Evolutionary conservation across 352 stramenopile species (phyloP), one percentile per base, ranked within the genome.

Genomic region (Blastocystis sp.): DNA sequence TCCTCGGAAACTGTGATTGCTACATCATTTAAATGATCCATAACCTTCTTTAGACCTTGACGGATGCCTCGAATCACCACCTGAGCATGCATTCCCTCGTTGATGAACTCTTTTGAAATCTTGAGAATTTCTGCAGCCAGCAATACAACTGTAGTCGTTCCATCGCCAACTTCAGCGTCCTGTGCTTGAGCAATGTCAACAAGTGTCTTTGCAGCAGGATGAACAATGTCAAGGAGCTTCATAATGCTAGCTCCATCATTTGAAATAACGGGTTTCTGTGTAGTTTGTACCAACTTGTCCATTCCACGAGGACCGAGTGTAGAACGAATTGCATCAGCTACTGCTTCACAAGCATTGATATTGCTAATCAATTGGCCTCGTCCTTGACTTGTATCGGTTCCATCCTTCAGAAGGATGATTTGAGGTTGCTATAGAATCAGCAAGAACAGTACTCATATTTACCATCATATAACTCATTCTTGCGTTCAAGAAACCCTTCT

Each of bases 201-300:
- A 27, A 99, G 91, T 67, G 95, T 98, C 90, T 98, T 98, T 81
- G 96, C 96, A 19, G 96, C 96, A 32, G 96, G 96, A 92, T 99
- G 96, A 61, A 97, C 95, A 88, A 99, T 97, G 88, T 99, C 96
- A 63, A 99, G 89, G 65, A 96, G 88, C 89, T 96, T 96, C 95
- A 98, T 98, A 89, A 99, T 98, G 19, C 95, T 98, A 24, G 96
- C 96, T 52, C 96, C 96, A 88, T 99, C 96, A 90, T 99, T 99
- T 88, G 93, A 97, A 89, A 99, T 98, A 52, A 96, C 98, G 5
- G 96, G 94, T 90, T 93, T 86, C 29, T 58, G 58, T 73, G 92
- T 92, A 37, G 94, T 91, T 88, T 97, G 95, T 56, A 98, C 94
- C n/a, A 99, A 92, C 90, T 99, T 99, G 92, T 99, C 96, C 95